Evolutionary conservation across 805 yeast genomes (phyloP).

Genomic region (Monosporozyma servazzii): DNA sequence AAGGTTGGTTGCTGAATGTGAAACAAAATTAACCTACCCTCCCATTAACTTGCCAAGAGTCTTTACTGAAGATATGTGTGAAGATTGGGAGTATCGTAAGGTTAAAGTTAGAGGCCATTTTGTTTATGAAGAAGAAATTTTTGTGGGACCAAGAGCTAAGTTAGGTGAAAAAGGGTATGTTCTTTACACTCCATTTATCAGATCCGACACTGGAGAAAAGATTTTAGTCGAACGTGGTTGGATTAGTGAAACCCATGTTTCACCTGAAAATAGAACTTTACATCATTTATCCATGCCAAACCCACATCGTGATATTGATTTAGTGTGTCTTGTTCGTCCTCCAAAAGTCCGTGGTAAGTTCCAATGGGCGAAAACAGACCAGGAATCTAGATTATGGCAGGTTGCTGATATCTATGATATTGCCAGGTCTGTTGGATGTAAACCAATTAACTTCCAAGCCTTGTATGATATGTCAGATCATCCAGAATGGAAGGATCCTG

Average conservation of each 20-base stretch:
- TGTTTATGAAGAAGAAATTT: constrained; percentile 77
- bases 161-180: constrained; percentile 70
- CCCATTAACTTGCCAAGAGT: constrained; percentile 64
- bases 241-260: constrained; percentile 59
- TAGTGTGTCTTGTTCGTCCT: constrained; percentile 65
- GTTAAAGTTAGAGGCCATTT: constrained; percentile 71
- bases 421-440: constrained; percentile 49
- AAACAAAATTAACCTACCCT: constrained; percentile 65
- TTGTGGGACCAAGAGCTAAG: constrained; percentile 80
- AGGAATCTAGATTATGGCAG: constrained; percentile 60
- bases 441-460: constrained; percentile 71
- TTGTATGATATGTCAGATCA: constrained; percentile 58
- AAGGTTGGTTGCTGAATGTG: constrained; percentile 69
- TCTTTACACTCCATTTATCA: constrained; percentile 71
- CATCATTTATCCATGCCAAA: constrained; percentile 64
- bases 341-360: constrained; percentile 53
- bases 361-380: constrained; percentile 64
- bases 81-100: constrained; percentile 72
- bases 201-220: constrained; percentile 51
- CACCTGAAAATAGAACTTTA: constrained; percentile 50
- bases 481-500: constrained; percentile 15
- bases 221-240: constrained; percentile 86
- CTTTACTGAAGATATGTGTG: constrained; percentile 54
- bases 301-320: constrained; percentile 44
- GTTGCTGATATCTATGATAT: constrained; percentile 76